Evolutionary conservation across 305 asterid genomes (phyloP).

Genomic region (Lippia alba): DNA sequence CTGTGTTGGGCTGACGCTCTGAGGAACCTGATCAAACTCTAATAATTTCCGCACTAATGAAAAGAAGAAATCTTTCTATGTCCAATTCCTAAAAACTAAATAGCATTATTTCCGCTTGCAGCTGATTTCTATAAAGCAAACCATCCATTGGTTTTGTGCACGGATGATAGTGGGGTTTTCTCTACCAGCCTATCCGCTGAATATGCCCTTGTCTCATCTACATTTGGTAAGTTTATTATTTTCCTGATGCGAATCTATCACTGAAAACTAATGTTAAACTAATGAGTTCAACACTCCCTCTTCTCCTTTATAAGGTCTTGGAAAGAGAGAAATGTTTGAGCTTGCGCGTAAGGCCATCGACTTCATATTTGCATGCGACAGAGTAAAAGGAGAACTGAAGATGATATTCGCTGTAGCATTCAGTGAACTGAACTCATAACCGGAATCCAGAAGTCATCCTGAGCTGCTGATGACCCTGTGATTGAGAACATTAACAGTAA

Average conservation of each 20-base stretch:
- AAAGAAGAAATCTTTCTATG: conserved; percentile 6
- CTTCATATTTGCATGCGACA: conserved; percentile 56
- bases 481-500: neutral
- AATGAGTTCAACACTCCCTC: neutral
- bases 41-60: conserved; percentile 13
- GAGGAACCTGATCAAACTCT: neutral
- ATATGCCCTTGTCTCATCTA: conserved; percentile 57
- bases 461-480: neutral
- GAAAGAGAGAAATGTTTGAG: conserved; percentile 56
- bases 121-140: conserved; percentile 63
- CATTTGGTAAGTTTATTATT: conserved; percentile 56
- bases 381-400: conserved; percentile 58
- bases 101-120: conserved; percentile 44
- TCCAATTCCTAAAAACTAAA: conserved; percentile 34
- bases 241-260: conserved; percentile 10
- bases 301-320: conserved; percentile 48
- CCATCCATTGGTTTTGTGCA: conserved; percentile 66
- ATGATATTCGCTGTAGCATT: conserved; percentile 45
- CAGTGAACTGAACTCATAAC: conserved; percentile 40
- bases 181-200: conserved; percentile 65
- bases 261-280: neutral
- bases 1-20: conserved; percentile 7
- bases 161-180: conserved; percentile 76
- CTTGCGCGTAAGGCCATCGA: conserved; percentile 50
- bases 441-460: conserved; percentile 4